A percentile compares a stretch with the other conserved stretches of the same genome.
Conservation (phyloP, 805 yeast genomes). For the Myxozyma nipponensis region DNA sequence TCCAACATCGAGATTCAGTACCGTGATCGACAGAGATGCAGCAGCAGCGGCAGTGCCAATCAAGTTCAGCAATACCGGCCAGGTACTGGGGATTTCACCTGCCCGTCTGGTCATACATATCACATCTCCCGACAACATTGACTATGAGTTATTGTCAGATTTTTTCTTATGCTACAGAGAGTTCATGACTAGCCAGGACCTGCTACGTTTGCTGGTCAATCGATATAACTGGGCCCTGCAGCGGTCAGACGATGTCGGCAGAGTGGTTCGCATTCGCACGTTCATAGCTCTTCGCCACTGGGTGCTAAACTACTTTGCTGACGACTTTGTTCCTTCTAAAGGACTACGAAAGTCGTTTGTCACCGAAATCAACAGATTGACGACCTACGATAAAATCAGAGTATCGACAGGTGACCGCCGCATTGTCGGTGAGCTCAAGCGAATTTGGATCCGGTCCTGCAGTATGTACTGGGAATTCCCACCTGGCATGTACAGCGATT, state of each 20-base stretch:
- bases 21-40: constrained; percentile 7
- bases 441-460: constrained; percentile 46
- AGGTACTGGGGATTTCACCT: constrained; percentile 30
- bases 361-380: constrained; percentile 39
- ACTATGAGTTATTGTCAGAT: constrained; percentile 76
- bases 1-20: background rate
- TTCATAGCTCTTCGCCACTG: constrained; percentile 88
- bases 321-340: constrained; percentile 64
- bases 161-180: constrained; percentile 80
- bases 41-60: constrained; percentile 18
- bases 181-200: constrained; percentile 55
- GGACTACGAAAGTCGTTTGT: constrained; percentile 47
- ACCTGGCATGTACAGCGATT: constrained; percentile 7
- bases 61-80: constrained; percentile 12
- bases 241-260: constrained; percentile 48
- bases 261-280: constrained; percentile 68
- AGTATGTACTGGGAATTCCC: constrained; percentile 36
- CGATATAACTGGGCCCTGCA: constrained; percentile 72
- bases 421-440: constrained; percentile 46
- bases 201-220: constrained; percentile 58
- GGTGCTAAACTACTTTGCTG: constrained; percentile 79
- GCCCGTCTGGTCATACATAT: constrained; percentile 37
- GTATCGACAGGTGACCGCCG: constrained; percentile 32
- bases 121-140: constrained; percentile 69
- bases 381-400: constrained; percentile 31